These are phyloP conservation scores for Gamsiella multidivaricata DNA, from an alignment of 192 early-diverging fungal species.

Conservation along the genomic window DNA sequence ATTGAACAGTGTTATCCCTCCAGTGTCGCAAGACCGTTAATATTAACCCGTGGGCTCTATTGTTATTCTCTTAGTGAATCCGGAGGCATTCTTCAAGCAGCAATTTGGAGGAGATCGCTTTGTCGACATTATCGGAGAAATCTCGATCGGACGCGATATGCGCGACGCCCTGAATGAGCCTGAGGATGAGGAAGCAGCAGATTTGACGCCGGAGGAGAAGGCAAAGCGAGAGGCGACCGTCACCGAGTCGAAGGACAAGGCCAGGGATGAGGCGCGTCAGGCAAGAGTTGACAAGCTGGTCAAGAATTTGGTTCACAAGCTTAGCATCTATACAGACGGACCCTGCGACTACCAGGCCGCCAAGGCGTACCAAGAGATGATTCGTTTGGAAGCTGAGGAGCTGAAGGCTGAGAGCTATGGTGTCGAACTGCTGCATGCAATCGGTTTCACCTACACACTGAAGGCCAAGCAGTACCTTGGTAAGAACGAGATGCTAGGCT, in stretches of 20 bases:
- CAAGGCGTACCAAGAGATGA: slow-evolving; percentile 73
- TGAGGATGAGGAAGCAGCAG: slow-evolving; percentile 60
- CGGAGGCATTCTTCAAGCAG: slow-evolving; percentile 94
- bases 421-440: slow-evolving; percentile 90
- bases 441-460: slow-evolving; percentile 91
- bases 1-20: too few species aligned
- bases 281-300: slow-evolving; percentile 79
- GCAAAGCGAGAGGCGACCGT: slow-evolving; percentile 67
- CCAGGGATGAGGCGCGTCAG: slow-evolving; percentile 64
- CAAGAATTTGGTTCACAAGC: slow-evolving; percentile 78
- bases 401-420: slow-evolving; percentile 93
- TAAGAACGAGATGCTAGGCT: slow-evolving; percentile 75
- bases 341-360: slow-evolving; percentile 62
- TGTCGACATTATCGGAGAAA: slow-evolving; percentile 97
- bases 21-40: background rate
- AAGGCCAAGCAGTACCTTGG: slow-evolving; percentile 89
- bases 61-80: slow-evolving; percentile 73
- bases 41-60: background rate
- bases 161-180: slow-evolving; percentile 79
- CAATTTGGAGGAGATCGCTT: slow-evolving; percentile 98
- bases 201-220: slow-evolving; percentile 63
- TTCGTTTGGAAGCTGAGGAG: slow-evolving; percentile 84
- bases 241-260: slow-evolving; percentile 65
- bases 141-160: slow-evolving; percentile 95
- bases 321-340: slow-evolving; percentile 79